Evolutionary conservation across 2,329 filamentous ascomycete species (phyloP), one percentile per base, ranked within the genome.

Genomic region (Chrysoporthe puriensis): DNA sequence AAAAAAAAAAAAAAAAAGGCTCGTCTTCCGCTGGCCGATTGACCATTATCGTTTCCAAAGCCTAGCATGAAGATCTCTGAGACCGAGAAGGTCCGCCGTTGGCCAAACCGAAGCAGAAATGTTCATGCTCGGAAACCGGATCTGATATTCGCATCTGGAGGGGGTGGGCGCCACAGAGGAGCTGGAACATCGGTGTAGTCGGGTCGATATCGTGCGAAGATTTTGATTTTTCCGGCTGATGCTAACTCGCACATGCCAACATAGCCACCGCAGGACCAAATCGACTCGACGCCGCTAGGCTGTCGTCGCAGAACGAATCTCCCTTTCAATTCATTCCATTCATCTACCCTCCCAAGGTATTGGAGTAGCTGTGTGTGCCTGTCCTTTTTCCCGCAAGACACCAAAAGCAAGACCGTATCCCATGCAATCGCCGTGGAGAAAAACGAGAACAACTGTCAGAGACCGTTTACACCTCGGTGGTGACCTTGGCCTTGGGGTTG

Each of bases 401-500:
- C 71, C 66, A 68, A 72, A 71, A 71, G 70, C 68, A 70, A 72
- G 68, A 71, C 70, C 71, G 62, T 58, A 70, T 70, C 71, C 71
- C 68, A 71, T 70, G 69, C 66, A 70, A 62, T 67, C 70, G 68
- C 71, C 70, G 64, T 70, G 65, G 62, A 67, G 36, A 64, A 70
- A 69, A 70, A 64, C 59, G 66, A 69, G 54, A 65, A 65, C 63
- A 60, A 63, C 60, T 63, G 48, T 61, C 56, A 56, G 63, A 36
- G 32, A 69, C 71, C 69, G 59, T 79, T 88, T 89, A 91, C 79
- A 90, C 86, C 90, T 99, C 96, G 77, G 94, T 97, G 78, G 95
- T 97, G 83, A 99, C 91, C 89, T 95, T 96, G 81, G 94, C 96
- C 92, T 97, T 97, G 85, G 93, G 84, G 89, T 99, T 99, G 82